These are phyloP conservation scores for Euphorbia lathyris DNA, from an alignment of 345 rosid genomes.

Conservation along the genomic window DNA sequence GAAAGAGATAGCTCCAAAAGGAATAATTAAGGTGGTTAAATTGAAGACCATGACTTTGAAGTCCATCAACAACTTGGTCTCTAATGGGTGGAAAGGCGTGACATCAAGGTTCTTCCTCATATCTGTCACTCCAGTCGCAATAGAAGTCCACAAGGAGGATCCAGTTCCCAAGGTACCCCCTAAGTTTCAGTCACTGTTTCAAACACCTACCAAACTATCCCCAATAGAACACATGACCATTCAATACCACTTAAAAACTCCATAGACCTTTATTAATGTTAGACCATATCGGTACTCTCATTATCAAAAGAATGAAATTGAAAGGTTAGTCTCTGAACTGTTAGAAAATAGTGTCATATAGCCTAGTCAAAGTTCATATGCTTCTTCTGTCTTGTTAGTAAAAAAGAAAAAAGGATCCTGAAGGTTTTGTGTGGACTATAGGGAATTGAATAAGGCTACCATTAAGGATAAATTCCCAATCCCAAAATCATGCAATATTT, in stretches of 20 bases:
- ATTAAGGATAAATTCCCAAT: background rate
- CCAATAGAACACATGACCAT: too few species aligned
- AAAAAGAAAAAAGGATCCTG: background rate
- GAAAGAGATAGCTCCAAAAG: background rate
- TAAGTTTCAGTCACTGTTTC: too few species aligned
- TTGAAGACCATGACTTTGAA: background rate
- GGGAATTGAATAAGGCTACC: background rate
- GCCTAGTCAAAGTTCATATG: background rate
- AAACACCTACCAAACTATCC: background rate
- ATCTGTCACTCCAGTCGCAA: too few species aligned
- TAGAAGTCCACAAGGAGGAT: too few species aligned
- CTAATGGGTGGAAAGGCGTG: background rate
- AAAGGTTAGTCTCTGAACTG: background rate
- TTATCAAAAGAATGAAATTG: background rate
- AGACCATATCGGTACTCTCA: background rate
- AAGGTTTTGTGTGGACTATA: background rate
- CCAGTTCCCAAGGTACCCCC: too few species aligned
- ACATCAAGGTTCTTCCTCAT: background rate
- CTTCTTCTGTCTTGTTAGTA: background rate
- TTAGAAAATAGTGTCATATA: background rate
- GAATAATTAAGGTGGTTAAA: background rate
- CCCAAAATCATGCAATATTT: background rate
- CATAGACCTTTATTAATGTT: background rate
- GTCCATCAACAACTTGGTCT: background rate
- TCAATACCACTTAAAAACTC: background rate